phyloP scores from a whole-genome alignment of 2,329 filamentous ascomycete species.

The Penicillium polonicum region DNA sequence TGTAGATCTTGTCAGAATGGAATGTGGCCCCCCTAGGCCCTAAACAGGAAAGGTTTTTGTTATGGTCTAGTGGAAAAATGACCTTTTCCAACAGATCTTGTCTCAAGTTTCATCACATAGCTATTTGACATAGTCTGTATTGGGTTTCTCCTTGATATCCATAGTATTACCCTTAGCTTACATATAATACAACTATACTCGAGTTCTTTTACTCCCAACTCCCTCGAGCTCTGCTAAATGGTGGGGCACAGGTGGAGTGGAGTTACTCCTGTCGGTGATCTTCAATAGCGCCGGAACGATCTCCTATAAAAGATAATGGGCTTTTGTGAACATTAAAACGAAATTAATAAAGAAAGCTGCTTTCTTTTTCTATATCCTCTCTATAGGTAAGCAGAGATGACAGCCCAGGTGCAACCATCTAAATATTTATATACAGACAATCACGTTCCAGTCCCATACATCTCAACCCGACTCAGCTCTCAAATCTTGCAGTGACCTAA shows the following conservation, averaged over 20 bases:
- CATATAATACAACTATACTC: not conserved
- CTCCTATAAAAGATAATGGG: not conserved
- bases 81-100: too few species aligned
- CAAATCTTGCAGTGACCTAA: slow-evolving; percentile 43
- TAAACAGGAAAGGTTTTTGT: too few species aligned
- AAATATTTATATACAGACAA: not conserved
- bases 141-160: not conserved
- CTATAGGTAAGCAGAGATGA: not conserved
- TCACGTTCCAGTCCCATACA: not conserved
- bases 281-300: not conserved
- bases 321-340: not conserved
- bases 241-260: not conserved
- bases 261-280: not conserved
- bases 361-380: not conserved
- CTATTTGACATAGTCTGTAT: not conserved
- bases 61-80: too few species aligned
- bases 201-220: not conserved
- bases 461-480: slow-evolving; percentile 12
- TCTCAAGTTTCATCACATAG: not conserved
- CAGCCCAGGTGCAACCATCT: not conserved
- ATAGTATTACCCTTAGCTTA: not conserved
- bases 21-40: too few species aligned
- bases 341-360: not conserved
- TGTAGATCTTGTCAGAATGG: not conserved
- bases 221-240: not conserved